phyloP scores from a whole-genome alignment of 129 eudicot species.

The Escallonia herrerae region DNA sequence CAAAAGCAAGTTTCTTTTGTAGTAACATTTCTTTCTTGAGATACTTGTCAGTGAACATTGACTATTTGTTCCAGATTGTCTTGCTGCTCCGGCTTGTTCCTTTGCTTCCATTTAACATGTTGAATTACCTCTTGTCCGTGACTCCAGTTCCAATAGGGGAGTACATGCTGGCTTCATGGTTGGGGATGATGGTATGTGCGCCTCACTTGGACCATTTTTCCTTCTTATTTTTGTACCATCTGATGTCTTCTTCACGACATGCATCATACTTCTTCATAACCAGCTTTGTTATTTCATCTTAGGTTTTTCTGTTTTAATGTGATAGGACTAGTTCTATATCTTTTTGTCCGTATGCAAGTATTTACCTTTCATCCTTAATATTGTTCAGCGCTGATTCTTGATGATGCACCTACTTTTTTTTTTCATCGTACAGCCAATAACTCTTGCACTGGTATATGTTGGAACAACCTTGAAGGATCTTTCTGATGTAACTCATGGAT shows the following conservation, averaged over 20 bases:
- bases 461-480: conserved; percentile 90
- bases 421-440: conserved; percentile 57
- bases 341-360: not conserved
- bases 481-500: conserved; percentile 88
- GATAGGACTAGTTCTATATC: not conserved
- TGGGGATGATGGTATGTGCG: conserved; percentile 83
- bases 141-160: conserved; percentile 67
- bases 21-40: no score
- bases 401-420: not conserved
- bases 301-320: no score
- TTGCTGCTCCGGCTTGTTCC: conserved; percentile 91
- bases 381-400: not conserved
- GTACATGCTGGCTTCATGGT: conserved; percentile 84
- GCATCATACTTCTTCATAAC: not conserved
- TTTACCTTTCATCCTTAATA: not conserved
- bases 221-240: not conserved
- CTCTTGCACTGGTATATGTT: conserved; percentile 74
- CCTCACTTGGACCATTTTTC: not conserved
- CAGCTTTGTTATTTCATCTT: no score
- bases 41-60: no score
- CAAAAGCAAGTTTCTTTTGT: no score
- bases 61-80: conserved; percentile 53
- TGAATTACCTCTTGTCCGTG: conserved; percentile 88
- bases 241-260: not conserved
- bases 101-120: conserved; percentile 73